phyloP scores from a whole-genome alignment of 192 early-diverging fungal species.

The Coemansia sp. region DNA sequence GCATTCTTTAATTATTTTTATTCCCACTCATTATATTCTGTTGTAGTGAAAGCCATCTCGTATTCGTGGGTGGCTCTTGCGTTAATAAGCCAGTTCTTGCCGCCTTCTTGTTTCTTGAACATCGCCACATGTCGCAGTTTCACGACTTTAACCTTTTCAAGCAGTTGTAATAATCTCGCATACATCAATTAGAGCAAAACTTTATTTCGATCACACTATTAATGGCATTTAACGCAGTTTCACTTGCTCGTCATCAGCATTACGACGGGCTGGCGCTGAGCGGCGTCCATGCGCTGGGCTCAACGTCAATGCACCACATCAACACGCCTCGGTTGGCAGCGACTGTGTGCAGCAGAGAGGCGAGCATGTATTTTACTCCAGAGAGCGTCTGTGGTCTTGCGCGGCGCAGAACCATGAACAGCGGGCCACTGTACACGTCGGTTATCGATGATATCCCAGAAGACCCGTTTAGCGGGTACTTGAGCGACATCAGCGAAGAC shows the following conservation, averaged over 20 bases:
- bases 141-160: neutral
- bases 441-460: neutral
- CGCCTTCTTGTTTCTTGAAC: neutral
- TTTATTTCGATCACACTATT: neutral
- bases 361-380: neutral
- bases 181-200: neutral
- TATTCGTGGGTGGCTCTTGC: neutral
- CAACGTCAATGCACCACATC: neutral
- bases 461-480: slow-evolving; percentile 13
- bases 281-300: neutral
- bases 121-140: neutral
- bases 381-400: slow-evolving; percentile 3
- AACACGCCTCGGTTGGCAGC: neutral
- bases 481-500: slow-evolving; percentile 40
- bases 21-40: neutral
- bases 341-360: neutral
- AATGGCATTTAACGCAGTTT: slow-evolving; percentile 2
- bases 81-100: neutral
- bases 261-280: slow-evolving; percentile 2
- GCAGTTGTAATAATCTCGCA: neutral
- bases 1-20: neutral
- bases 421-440: neutral
- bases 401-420: slow-evolving; percentile 2
- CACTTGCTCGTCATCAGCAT: neutral
- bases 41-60: no score